Evolutionary conservation across 345 rosid genomes (phyloP), one percentile per base, ranked within the genome.

Genomic region (Bruguiera parviflora): DNA sequence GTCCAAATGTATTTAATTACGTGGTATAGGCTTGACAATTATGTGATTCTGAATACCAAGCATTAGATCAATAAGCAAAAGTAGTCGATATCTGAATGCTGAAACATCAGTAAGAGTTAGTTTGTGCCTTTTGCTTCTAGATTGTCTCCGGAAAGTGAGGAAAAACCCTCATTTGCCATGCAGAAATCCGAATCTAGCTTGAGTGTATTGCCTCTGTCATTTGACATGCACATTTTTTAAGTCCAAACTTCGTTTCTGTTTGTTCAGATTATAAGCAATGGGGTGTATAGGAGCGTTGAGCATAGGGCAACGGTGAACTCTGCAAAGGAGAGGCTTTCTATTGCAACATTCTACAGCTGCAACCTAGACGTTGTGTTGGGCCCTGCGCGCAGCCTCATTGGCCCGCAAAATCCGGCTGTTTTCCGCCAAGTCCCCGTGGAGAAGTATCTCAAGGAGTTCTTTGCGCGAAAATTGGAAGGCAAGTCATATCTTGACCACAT

Each of bases 201-300:
- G 49, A 43, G 5, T 43, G 5, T 27, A 31, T 31, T 5, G 13
- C 20, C 9, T 31, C 22, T 6, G 5, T 29, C 18, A 59, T 13
- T 59, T 16, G 13, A 18, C 13, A 31, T 29, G 13, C 19, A 19
- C 39, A 31, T 28, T 59, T 27, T 19, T 6, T 0, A 19, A 31
- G 15, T 2, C 33, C 21, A 1, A 1, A 11, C n/a, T 69, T 31
- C n/a, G 1, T 27, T 2, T 47, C 51, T 47, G 29, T 35, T 28
- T 21, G 0, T 70, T 63, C 79, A 75, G 79, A 70, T 75, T 8
- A n/a, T 75, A 7, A 75, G 79, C 67, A 75, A 75, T 61, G 75
- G 79, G 1, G 58, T 70, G 29, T 75, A 75, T 7, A 39, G 58
- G 24, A 75, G 79, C 71, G 53, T 66, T 28, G 71, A 75, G 53